Evolutionary conservation across 2,329 filamentous ascomycete species (phyloP), one percentile per base, ranked within the genome.

Genomic region (Aureobasidium sp.): DNA sequence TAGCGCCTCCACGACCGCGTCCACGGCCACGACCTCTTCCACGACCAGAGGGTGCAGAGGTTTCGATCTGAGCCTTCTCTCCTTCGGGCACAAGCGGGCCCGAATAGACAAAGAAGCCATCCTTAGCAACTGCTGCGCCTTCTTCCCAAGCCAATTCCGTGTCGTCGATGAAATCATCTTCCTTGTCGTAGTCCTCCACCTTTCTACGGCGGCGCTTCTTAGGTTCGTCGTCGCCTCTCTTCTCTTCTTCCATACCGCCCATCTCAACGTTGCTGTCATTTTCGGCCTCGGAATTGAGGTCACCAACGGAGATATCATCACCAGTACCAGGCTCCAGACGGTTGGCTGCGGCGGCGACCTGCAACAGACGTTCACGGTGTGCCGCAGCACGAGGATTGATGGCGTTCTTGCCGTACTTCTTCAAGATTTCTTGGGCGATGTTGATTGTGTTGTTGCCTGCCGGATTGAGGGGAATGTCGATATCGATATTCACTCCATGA

Each of bases 101-200:
- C 64, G 90, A 95, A 75, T 97, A 99, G 1, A 99, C 94, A 73
- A 97, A 99, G 78, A 97, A 99, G 1, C 94, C 94, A 72, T 97
- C 94, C 68, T 93, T 90, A 67, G 90, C 93, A 51, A 94, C 92
- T 5, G 93, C 91, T 7, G 93, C 93, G 72, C 96, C 90, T 70
- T 96, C 91, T 75, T 97, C 91, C 93, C 93, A 97, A 0, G 95
- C 82, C 71, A 97, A 75, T 73, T 99, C 94, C 1, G 91, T 95
- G 72, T 99, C 94, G 70, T 99, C 94, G 62, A 87, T 85, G 69
- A 87, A 87, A 48, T 85, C 84, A 66, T 87, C 85, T 59, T 86
- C 84, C 63, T 84, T 84, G 69, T 87, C 84, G 68, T 87, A 87
- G 63, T 86, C 84, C 67, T 87, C 85, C 44, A 82, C 79, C 75